These are phyloP conservation scores for Balamuthia mandrillaris DNA, from an alignment of 208 protist species.

Conservation along the genomic window DNA sequence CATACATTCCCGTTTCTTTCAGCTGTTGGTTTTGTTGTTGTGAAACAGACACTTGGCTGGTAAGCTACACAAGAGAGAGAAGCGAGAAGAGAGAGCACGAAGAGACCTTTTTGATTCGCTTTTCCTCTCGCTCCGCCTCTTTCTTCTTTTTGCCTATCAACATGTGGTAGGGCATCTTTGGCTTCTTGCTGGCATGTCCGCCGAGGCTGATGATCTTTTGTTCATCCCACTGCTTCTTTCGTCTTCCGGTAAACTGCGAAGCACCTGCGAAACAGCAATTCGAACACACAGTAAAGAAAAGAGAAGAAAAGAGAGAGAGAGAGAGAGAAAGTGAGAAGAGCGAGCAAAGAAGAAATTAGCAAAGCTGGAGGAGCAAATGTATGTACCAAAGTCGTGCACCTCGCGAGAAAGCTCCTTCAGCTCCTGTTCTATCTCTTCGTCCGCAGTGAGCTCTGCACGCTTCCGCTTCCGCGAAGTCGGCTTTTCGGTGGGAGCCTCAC, in stretches of 20 bases:
- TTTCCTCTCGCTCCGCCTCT: not conserved
- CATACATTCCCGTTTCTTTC: not conserved
- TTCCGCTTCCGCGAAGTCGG: not conserved
- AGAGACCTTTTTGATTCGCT: not conserved
- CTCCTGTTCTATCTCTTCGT: not conserved
- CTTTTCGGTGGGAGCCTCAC: not conserved
- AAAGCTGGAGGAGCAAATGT: not conserved
- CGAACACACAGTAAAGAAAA: not conserved
- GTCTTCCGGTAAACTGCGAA: not conserved
- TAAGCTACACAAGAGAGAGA: not conserved
- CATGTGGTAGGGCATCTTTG: not conserved
- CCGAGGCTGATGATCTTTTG: not conserved
- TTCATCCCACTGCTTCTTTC: not conserved
- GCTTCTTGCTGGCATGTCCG: not conserved
- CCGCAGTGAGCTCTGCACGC: not conserved
- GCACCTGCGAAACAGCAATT: not conserved
- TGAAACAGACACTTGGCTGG: not conserved
- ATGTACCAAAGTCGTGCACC: not conserved
- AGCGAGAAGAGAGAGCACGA: not conserved
- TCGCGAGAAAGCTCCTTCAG: not conserved
- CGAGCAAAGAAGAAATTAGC: not conserved
- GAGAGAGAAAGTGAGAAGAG: too few relatives aligned
- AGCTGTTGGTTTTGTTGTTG: too few relatives aligned
- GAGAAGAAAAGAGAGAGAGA: too few relatives aligned
- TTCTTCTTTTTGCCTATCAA: not conserved